Conservation (phyloP, 768 basidiomycete species). For the Tricholoma matsutake region DNA sequence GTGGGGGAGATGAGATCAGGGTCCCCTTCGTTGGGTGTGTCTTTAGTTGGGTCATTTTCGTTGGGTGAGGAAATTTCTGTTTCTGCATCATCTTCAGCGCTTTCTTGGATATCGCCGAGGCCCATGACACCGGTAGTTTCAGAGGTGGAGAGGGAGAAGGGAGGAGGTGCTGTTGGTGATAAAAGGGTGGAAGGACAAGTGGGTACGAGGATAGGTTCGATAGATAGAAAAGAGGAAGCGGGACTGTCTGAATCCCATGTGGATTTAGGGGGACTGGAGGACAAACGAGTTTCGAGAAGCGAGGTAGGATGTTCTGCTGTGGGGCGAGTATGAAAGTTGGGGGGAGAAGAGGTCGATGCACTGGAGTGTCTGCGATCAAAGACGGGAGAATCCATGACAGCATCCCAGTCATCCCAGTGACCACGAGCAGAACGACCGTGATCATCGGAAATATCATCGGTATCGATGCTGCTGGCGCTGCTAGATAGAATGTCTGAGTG, state of each 20-base stretch:
- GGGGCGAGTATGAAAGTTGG: background rate
- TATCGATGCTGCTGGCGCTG: constrained; percentile 25
- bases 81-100: constrained; percentile 39
- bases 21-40: constrained; percentile 12
- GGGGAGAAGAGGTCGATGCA: background rate
- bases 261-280: background rate
- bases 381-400: constrained; percentile 42
- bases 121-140: constrained; percentile 21
- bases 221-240: constrained; percentile 27
- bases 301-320: background rate
- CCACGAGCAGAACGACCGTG: constrained; percentile 35
- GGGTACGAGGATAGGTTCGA: constrained; percentile 53
- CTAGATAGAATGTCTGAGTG: constrained; percentile 17
- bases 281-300: background rate
- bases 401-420: constrained; percentile 47
- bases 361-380: constrained; percentile 14
- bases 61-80: constrained; percentile 11
- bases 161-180: constrained; percentile 38
- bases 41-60: constrained; percentile 7
- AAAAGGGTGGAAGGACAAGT: constrained; percentile 21
- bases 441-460: constrained; percentile 41
- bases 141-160: constrained; percentile 26
- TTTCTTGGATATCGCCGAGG: constrained; percentile 61
- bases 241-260: background rate
- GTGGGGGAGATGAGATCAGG: constrained; percentile 28